These are phyloP conservation scores for Thyridium curvatum DNA, from an alignment of 2,329 filamentous ascomycete species.

Conservation along the genomic window DNA sequence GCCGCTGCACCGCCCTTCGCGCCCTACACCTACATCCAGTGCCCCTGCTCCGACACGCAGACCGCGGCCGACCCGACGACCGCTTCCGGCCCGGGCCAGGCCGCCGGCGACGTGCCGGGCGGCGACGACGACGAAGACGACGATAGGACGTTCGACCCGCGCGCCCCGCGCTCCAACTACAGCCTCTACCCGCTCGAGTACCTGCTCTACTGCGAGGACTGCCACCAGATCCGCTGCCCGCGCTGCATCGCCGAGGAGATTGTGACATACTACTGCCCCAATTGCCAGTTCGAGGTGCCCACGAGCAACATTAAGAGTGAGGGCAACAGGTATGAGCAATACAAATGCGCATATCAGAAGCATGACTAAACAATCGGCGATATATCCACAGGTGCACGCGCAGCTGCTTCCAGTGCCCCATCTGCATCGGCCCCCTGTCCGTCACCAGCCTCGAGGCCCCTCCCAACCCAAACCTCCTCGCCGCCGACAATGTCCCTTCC, in stretches of 20 bases:
- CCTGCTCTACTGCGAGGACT: conserved; percentile 94
- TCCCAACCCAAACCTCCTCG: conserved; percentile 35
- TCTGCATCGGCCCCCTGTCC: conserved; percentile 75
- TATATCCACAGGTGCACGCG: conserved; percentile 64
- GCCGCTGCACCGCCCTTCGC: conserved; percentile 29
- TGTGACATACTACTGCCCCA: conserved; percentile 91
- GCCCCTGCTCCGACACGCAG: conserved; percentile 52
- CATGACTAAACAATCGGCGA: not conserved
- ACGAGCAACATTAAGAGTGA: conserved; percentile 89
- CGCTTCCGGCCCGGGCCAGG: conserved; percentile 11
- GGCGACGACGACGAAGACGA: conserved; percentile 56
- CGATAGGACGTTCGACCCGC: conserved; percentile 79
- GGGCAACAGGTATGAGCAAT: conserved; percentile 75
- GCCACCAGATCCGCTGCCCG: conserved; percentile 90
- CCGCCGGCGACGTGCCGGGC: conserved; percentile 21
- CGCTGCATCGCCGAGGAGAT: conserved; percentile 91
- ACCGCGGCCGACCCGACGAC: conserved; percentile 36
- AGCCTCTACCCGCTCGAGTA: conserved; percentile 90
- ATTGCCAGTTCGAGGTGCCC: conserved; percentile 91
- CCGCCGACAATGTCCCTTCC: conserved; percentile 31
- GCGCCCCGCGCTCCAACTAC: conserved; percentile 78
- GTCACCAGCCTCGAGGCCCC: conserved; percentile 63
- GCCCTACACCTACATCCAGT: conserved; percentile 62
- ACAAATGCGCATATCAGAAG: not conserved
- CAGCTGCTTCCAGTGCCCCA: conserved; percentile 92